Percentiles rank a stretch among this genome's conserved stretches.
phyloP scores from a whole-genome alignment of 139 green algal genomes.

The Haematococcus sp. region DNA sequence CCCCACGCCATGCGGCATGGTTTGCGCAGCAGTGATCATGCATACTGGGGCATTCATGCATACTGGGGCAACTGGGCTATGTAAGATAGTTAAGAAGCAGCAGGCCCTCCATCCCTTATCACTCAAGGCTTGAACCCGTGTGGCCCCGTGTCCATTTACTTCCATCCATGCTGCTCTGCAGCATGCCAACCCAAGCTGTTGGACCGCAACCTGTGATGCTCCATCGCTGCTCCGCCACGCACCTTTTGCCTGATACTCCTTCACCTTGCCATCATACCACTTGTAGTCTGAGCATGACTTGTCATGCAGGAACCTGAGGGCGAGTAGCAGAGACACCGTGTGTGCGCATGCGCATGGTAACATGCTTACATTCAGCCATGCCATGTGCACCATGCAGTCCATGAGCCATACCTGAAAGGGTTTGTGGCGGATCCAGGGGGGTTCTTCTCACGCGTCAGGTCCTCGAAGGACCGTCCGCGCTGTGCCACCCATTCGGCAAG shows the following conservation, averaged over 20 bases:
- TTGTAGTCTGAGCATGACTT: conserved; percentile 38
- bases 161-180: too few relatives aligned
- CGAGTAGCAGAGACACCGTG: not conserved
- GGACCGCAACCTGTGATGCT: too few relatives aligned
- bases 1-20: too few relatives aligned
- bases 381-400: not conserved
- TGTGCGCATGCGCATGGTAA: not conserved
- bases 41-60: too few relatives aligned
- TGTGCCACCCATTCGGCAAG: conserved; percentile 74
- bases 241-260: conserved; percentile 18
- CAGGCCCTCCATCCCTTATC: too few relatives aligned
- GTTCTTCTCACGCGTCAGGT: conserved; percentile 65
- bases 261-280: conserved; percentile 48
- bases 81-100: too few relatives aligned
- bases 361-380: not conserved
- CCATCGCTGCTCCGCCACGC: too few relatives aligned
- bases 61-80: too few relatives aligned
- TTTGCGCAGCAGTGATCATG: too few relatives aligned
- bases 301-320: conserved; percentile 64
- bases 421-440: conserved; percentile 29
- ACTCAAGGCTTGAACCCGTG: too few relatives aligned
- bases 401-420: conserved; percentile 56
- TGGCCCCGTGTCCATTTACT: too few relatives aligned
- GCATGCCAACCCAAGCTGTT: not conserved
- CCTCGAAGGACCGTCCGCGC: conserved; percentile 66